A percentile compares a stretch with the other conserved stretches of the same genome.
Conservation (phyloP, 257 asterid species). For the Cordia subcordata region DNA sequence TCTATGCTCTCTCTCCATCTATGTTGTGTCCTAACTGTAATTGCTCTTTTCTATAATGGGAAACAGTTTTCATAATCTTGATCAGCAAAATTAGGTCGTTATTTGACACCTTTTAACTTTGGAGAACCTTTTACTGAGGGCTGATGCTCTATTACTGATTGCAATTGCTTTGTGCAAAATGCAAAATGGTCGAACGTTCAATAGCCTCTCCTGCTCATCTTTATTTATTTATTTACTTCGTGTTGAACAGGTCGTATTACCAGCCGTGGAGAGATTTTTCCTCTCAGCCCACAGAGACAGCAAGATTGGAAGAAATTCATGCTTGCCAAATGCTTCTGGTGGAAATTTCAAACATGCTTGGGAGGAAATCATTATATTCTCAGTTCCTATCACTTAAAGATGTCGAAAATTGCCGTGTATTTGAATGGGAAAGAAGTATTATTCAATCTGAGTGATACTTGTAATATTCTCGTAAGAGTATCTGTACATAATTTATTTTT, state of each 20-base stretch:
- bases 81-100: too few relatives aligned
- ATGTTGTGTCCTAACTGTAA: too few relatives aligned
- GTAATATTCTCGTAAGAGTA: not conserved
- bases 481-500: not conserved
- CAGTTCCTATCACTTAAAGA: conserved; percentile 33
- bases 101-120: too few relatives aligned
- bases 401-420: conserved; percentile 36
- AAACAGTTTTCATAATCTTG: too few relatives aligned
- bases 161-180: not conserved
- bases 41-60: too few relatives aligned
- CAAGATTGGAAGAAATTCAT: conserved; percentile 57
- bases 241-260: conserved; percentile 60
- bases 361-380: conserved; percentile 29
- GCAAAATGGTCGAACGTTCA: not conserved
- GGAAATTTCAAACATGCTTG: conserved; percentile 45
- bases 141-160: too few relatives aligned
- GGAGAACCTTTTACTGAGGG: too few relatives aligned
- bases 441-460: conserved; percentile 26
- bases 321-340: conserved; percentile 64
- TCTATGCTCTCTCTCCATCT: too few relatives aligned
- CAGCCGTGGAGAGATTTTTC: conserved; percentile 72
- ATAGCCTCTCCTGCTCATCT: too few relatives aligned
- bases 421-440: conserved; percentile 55
- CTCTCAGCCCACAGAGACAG: conserved; percentile 23
- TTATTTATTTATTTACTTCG: not conserved